Conservation (phyloP, 768 basidiomycete species). For the Pisolithus microcarpus region DNA sequence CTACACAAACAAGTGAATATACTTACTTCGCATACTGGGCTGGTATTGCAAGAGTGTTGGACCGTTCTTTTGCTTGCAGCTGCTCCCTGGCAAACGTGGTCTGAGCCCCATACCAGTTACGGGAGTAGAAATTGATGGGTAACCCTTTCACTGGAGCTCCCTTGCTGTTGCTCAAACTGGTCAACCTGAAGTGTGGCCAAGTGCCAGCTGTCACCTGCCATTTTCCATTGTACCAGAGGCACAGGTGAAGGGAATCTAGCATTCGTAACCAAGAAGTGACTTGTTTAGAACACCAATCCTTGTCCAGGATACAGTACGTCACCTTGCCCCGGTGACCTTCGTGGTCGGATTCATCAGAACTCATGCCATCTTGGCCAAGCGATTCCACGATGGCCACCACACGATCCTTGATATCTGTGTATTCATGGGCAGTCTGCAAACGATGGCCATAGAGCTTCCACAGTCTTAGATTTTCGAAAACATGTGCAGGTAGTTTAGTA, state of each 20-base stretch:
- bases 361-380: conserved; percentile 1
- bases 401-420: background rate
- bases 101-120: background rate
- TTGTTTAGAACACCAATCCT: background rate
- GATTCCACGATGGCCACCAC: background rate
- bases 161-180: background rate
- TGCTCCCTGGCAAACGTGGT: background rate
- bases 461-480: background rate
- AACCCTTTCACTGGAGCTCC: background rate
- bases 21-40: background rate
- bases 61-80: background rate
- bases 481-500: background rate
- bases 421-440: background rate
- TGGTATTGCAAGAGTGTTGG: background rate
- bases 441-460: background rate
- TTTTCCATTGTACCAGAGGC: background rate
- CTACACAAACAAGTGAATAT: background rate
- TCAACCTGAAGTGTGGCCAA: background rate
- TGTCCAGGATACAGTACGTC: background rate
- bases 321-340: background rate
- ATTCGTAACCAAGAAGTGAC: background rate
- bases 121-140: background rate
- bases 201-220: background rate
- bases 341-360: conserved; percentile 2
- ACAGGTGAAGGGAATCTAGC: background rate